Evolutionary conservation across 192 early-diverging fungal genomes (phyloP), one percentile per base, ranked within the genome.

Genomic region (Geranomyces michiganensis): DNA sequence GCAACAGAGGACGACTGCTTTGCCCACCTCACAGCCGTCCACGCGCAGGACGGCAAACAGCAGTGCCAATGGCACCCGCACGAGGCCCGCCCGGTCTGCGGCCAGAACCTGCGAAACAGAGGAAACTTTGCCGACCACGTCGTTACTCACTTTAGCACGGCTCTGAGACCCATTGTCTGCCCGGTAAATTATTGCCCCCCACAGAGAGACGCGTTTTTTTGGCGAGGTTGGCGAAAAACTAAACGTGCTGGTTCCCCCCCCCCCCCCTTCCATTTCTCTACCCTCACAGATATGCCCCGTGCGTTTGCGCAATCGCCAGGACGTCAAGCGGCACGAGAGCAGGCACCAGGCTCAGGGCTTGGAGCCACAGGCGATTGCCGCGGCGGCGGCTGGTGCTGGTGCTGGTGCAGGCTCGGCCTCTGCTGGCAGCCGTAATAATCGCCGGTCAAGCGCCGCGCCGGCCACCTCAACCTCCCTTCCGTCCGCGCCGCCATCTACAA

Each of bases 81-180:
- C 43, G 13, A 27, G 45, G 73, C 66, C 21, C 30, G 73, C 44
- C 73, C 73, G 13, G 56, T 74, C 19, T 74, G 73, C 47, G 59
- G 43, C 13, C 73, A 68, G 65, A 36, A 33, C 12, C 47, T 74
- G 43, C 56, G 73, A 31, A 74, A 74, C 61, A 17, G 63, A 31
- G 73, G 73, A 31, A 74, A 74, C 60, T 74, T 74, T 62, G 65
- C 73, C 10, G 73, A 74, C 59, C 73, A 74, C 62, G 73, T 74
- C 44, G 73, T 74, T 2, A 74, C 73, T 7, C 73, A 74, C 41
- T 74, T 74, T 41, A 56, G 48, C 30, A 68, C 65, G 2, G 66
- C 53, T 3, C 48, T 74, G 41, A 56, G 73, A 31, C 73, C 73
- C 32, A 74, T 74, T 19, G 44, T 53, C 12, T 74, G 73, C 30